These are phyloP conservation scores for Phytopythium kandeliae DNA, from an alignment of 352 stramenopile genomes.

Conservation along the genomic window DNA sequence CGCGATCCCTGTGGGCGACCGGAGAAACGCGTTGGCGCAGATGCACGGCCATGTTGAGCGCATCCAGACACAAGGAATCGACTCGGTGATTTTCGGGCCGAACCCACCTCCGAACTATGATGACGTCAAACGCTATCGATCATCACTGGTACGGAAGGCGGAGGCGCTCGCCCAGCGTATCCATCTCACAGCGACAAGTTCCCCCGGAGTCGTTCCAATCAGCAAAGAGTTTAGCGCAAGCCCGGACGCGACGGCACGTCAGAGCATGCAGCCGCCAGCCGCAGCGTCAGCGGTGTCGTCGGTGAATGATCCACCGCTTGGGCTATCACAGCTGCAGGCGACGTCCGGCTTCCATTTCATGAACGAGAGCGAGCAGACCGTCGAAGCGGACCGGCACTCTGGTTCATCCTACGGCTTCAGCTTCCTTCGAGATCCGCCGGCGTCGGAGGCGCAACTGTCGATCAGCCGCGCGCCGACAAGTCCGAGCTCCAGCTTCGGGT, in stretches of 20 bases:
- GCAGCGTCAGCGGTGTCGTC: constrained; percentile 6
- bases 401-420: constrained; percentile 39
- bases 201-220: constrained; percentile 1
- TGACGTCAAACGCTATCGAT: constrained; percentile 65
- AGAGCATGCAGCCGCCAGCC: not conserved
- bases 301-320: constrained; percentile 18
- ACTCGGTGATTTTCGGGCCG: constrained; percentile 71
- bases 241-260: not conserved
- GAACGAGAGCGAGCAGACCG: constrained; percentile 24
- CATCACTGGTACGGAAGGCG: constrained; percentile 52
- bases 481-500: constrained; percentile 34
- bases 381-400: constrained; percentile 12
- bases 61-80: constrained; percentile 76
- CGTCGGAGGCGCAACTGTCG: constrained; percentile 5
- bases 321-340: constrained; percentile 25
- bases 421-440: constrained; percentile 22
- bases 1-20: constrained; percentile 29
- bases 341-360: constrained; percentile 41
- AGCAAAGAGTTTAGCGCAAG: not conserved
- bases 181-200: constrained; percentile 33
- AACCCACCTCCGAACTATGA: constrained; percentile 62
- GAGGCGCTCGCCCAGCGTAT: constrained; percentile 63
- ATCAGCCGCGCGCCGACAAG: constrained; percentile 19
- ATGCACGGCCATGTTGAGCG: constrained; percentile 70
- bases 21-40: constrained; percentile 65